Percentiles rank a stretch among this genome's conserved stretches.
These are phyloP conservation scores for Talaromyces verruculosus DNA, from an alignment of 2,329 filamentous ascomycete species.

Conservation along the genomic window DNA sequence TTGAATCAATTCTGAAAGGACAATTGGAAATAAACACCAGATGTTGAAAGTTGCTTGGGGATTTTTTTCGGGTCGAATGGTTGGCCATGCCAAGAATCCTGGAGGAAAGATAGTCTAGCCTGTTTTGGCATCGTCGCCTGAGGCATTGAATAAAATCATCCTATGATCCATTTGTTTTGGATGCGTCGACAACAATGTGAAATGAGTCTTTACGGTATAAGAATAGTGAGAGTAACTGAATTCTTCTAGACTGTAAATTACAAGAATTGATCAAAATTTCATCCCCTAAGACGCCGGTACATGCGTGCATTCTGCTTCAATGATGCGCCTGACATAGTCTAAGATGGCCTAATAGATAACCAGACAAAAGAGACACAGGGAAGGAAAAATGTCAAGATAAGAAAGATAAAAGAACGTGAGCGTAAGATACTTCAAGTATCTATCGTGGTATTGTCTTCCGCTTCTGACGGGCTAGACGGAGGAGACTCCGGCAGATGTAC, in stretches of 20 bases:
- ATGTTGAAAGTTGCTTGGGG: not conserved
- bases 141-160: not conserved
- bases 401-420: not conserved
- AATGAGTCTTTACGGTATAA: not conserved
- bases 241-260: not conserved
- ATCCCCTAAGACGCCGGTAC: not conserved
- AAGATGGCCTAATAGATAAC: not conserved
- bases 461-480: conserved; percentile 9
- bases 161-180: not conserved
- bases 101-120: not conserved
- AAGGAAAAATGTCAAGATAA: not conserved
- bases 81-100: conserved; percentile 8
- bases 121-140: not conserved
- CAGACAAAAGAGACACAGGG: not conserved
- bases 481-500: conserved; percentile 16
- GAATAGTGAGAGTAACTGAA: not conserved
- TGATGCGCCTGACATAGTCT: not conserved
- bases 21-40: not conserved
- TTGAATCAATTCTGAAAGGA: not conserved
- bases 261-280: not conserved
- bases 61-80: conserved; percentile 9
- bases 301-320: not conserved
- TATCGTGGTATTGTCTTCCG: conserved; percentile 2
- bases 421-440: not conserved
- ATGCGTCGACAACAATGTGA: not conserved